Base-by-base conservation (phyloP, 768 basidiomycete species). In the Clitopilus hobsonii region DNA sequence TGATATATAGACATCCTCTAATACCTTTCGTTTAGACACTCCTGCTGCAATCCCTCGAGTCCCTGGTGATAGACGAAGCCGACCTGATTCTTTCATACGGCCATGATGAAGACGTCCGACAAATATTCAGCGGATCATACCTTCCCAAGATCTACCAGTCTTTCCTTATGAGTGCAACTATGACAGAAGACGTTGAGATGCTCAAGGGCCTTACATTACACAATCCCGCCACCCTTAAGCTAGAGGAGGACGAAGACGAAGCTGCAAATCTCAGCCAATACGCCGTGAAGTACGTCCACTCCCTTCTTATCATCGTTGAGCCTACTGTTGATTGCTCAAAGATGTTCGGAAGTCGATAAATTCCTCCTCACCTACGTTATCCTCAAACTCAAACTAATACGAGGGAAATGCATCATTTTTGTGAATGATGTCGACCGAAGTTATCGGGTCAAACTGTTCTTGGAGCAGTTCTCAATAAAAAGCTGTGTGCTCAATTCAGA, bases 41-140 rank as follows among this genome's bases (percentile, higher is more conserved):
- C 6, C 79, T 76, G 2, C 71, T 94, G 0, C 63, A 79, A 11
- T 76, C 80, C 0, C 72, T 98, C 26, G 89, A 93, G 47, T 89
- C 90, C 4, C 82, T 99, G 16, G 89, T 96, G 25, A 95, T 99
- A 55, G 97, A 99, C 67, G 97, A 99, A 71, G 97, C 97, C 22
- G 97, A 98, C 67, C 82, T 98, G 30, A 90, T 99, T 52, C 78
- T 99, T 18, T 98, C 95, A 0, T 99, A 98, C 66, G 97, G 97
- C 2, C 93, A 98, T 60, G 89, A 94, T 57, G 91, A 94, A 64
- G 92, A 94, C 56, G 82, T 95, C 45, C 82, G 85, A 24, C 82
- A 86, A 56, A 78, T 81, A 20, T 85, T 89, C 58, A 78, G 71
- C 54, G 90, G 83, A 48, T 81, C 77, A 38, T 87, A 81, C 68